Conservation (phyloP, 257 asterid genomes). For the Primulina huaijiensis region DNA sequence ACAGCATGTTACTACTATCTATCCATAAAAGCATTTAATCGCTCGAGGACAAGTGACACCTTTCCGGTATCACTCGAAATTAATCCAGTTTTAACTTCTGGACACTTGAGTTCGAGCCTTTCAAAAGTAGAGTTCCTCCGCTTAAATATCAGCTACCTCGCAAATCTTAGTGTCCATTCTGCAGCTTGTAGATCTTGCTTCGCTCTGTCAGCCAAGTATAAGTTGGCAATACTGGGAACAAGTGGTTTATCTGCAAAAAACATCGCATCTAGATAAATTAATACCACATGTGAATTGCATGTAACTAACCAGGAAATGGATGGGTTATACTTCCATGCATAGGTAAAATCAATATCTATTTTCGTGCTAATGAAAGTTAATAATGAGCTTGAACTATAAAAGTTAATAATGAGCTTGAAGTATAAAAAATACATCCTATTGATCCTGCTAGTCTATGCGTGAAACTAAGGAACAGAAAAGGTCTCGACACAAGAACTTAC, state of each 20-base stretch:
- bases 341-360: not conserved
- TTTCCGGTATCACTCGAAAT: no score
- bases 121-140: not conserved
- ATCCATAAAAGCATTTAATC: no score
- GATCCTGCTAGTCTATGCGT: no score
- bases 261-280: not conserved
- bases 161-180: constrained; percentile 83
- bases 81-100: not conserved
- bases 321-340: not conserved
- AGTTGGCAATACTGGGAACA: constrained; percentile 68
- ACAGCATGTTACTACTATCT: no score
- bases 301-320: not conserved
- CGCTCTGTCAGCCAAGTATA: constrained; percentile 64
- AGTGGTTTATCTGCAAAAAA: constrained; percentile 77
- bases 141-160: constrained; percentile 36
- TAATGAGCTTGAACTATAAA: not conserved
- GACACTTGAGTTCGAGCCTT: not conserved
- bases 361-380: not conserved
- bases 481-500: no score
- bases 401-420: not conserved
- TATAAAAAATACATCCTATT: no score
- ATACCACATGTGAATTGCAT: not conserved
- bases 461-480: no score
- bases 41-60: no score
- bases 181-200: constrained; percentile 77